Conservation (phyloP, 2,329 filamentous ascomycete species). For the Diaporthe longicolla region DNA sequence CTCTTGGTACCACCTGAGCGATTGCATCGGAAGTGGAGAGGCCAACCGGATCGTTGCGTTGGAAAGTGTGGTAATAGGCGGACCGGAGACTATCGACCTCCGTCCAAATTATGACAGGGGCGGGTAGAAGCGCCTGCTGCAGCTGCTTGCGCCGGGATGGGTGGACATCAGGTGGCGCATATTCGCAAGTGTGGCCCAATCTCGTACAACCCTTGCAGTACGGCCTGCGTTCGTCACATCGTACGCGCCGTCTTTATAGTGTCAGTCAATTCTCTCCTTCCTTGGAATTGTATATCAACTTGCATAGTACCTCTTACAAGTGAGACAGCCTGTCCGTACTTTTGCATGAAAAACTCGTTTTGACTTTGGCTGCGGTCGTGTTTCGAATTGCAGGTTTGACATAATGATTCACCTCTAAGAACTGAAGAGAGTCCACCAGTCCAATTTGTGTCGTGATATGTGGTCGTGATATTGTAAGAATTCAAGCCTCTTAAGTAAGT, state of each 20-base stretch:
- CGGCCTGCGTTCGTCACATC: constrained; percentile 23
- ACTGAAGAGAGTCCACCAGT: not conserved
- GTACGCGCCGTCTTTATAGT: not conserved
- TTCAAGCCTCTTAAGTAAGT: not conserved
- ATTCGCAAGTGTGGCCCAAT: constrained; percentile 5
- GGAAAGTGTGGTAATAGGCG: constrained; percentile 12
- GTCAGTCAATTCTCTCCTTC: not conserved
- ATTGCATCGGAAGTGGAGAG: constrained; percentile 1
- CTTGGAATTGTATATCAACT: not conserved
- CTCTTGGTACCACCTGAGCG: not conserved
- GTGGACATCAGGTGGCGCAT: not conserved
- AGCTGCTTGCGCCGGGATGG: not conserved
- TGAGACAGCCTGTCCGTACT: constrained; percentile 9
- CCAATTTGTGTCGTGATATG: no score
- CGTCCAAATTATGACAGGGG: not conserved
- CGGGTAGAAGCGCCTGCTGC: not conserved
- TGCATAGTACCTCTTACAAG: constrained; percentile 2
- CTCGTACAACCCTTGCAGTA: constrained; percentile 17
- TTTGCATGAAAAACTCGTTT: constrained; percentile 12
- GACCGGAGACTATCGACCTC: constrained; percentile 12
- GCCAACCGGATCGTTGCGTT: not conserved
- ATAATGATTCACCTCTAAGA: not conserved
- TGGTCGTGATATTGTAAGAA: not conserved
- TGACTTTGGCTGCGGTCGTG: not conserved
- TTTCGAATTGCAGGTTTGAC: not conserved